Base-by-base conservation (phyloP, 768 basidiomycete genomes). In the Lanmaoa pseudosensibilis region DNA sequence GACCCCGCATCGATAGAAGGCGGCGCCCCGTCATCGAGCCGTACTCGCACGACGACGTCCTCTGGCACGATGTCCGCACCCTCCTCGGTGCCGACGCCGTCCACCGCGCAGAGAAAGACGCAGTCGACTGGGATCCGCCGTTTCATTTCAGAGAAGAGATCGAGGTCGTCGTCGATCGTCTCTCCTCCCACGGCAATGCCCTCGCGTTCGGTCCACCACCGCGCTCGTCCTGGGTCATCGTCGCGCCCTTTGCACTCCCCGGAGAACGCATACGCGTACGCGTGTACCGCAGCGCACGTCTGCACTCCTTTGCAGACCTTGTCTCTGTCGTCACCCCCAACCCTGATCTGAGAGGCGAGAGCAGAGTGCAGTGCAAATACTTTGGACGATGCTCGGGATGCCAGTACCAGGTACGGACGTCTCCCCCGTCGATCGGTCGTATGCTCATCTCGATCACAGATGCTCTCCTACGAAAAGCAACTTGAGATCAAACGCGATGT, bases 301-400 rank as follows among this genome's bases (percentile, higher is more conserved):
- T 91, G 59, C 82, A 90, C 68, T 92, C 92, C 6, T 78, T 83
- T 54, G 93, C 86, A 7, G 90, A 94, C 62, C 78, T 94, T 1
- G 38, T 96, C 6, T 77, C 82, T 46, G 76, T 94, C 27, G 56
- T 88, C 34, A 72, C 71, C 1, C 82, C 86, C n/a, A 94, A 89
- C 68, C 57, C 68, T 0, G 80, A 79, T 38, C 73, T 89, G 53
- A 76, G 94, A 50, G 90, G 94, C 61, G 76, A 83, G 61, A 77
- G 71, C 30, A 75, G 83, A 23, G 81, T 90, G 0, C 77, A 79
- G 58, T 98, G 96, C 74, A 83, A 84, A 58, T 94, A 98, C 69
- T 98, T 97, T 75, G 89, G 89, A 0, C 77, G 75, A 38, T 98
- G 95, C 71, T 91, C 84, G 1, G 96, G 96, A 2, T 99, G 96